Evolutionary conservation across 208 protist genomes (phyloP), one percentile per base, ranked within the genome.

Genomic region (Trypanosomatidae sp.): DNA sequence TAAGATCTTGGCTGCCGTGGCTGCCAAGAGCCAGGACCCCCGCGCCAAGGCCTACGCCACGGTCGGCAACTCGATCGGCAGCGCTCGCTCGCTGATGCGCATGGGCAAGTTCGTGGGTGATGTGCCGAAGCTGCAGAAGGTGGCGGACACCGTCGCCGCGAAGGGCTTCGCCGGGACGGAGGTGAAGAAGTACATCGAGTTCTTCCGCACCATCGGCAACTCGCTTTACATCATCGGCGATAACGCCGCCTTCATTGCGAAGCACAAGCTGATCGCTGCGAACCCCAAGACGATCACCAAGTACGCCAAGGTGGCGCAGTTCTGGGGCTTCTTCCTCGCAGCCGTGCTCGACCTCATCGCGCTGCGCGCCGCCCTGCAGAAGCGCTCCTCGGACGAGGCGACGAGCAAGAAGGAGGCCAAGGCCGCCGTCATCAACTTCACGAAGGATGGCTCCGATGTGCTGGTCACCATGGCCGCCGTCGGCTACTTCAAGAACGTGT

Each of bases 301-400:
- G 74, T 76, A 76, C 74, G 82, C 87, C 28, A 96, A 96, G 83
- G 76, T 91, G 8, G 92, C 89, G 2, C 94, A 97, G 86, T 97
- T 97, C 90, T 97, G 90, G 91, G 92, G 91, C 69, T 97, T 95
- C 84, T 89, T 97, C 77, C 78, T 95, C 47, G 91, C 91, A 19
- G 80, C 83, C 49, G 89, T 94, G 52, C 88, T 97, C 44, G 91
- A 97, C 78, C 71, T 95, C 66, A 76, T 95, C 62, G 85, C 89
- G 22, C 73, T 97, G 8, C 82, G 76, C 39, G 79, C 69, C 50
- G 88, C 85, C 47, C 79, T 93, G 43, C 64, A 80, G 71, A 92
- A 89, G 85, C 82, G 83, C 71, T 56, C 68, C 12, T 74, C 77
- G 19, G 91, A 95, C 36, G 73, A 71, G 46, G 76, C 80, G 28